Percentiles rank a stretch among this genome's conserved stretches.
These are phyloP conservation scores for Mollisiaceae sp. DNA, from an alignment of 2,329 filamentous ascomycete species.

Conservation along the genomic window DNA sequence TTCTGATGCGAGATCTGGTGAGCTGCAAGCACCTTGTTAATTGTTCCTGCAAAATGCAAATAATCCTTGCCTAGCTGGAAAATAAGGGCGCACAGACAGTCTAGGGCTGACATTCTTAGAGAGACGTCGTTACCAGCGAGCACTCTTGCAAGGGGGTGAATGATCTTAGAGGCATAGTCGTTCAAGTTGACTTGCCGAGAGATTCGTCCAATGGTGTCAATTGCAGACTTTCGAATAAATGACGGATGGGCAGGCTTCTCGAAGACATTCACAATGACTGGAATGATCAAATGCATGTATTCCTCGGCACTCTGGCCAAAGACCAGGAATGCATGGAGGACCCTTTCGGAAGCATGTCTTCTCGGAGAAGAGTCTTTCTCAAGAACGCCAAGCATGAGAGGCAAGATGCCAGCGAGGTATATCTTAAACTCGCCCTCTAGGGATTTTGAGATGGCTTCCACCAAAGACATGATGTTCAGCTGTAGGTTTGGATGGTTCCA, in stretches of 20 bases:
- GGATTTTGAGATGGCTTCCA: conserved; percentile 92
- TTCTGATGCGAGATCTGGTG: conserved; percentile 88
- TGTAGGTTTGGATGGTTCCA: conserved; percentile 86
- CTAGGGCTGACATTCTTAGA: conserved; percentile 81
- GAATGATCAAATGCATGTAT: conserved; percentile 99
- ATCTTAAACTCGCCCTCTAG: conserved; percentile 98
- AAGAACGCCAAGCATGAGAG: conserved; percentile 91
- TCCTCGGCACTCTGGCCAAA: conserved; percentile 96
- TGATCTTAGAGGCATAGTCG: conserved; percentile 94
- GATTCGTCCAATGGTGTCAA: conserved; percentile 92
- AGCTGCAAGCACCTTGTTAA: conserved; percentile 82
- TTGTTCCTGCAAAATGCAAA: conserved; percentile 88
- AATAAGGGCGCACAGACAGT: conserved; percentile 93
- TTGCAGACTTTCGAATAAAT: conserved; percentile 82
- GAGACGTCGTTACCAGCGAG: conserved; percentile 74
- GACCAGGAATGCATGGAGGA: conserved; percentile 92
- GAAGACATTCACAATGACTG: conserved; percentile 92
- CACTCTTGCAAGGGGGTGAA: conserved; percentile 88
- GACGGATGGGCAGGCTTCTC: conserved; percentile 84
- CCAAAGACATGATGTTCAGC: conserved; percentile 86
- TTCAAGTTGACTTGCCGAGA: conserved; percentile 97
- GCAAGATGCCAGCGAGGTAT: conserved; percentile 86
- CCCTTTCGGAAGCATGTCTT: conserved; percentile 83
- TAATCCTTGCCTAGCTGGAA: conserved; percentile 97
- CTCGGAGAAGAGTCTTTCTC: conserved; percentile 81